Conservation (phyloP, 495 filamentous ascomycete species). For the Penicillium pancosmium region DNA sequence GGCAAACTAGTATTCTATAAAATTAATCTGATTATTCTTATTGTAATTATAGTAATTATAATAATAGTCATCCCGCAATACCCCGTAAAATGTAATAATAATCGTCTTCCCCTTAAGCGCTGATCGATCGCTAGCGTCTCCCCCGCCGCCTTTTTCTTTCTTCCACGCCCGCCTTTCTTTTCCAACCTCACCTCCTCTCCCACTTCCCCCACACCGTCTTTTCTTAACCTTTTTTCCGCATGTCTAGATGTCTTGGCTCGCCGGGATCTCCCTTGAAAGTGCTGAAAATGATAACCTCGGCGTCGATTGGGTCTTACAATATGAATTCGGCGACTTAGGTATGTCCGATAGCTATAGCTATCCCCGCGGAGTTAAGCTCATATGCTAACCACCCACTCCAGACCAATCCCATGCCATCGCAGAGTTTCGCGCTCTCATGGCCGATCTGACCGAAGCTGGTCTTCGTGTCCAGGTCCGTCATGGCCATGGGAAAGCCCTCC, state of each 20-base stretch:
- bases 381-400: slow-evolving; percentile 33
- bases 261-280: slow-evolving; percentile 22
- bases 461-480: slow-evolving; percentile 83
- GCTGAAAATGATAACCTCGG: slow-evolving; percentile 42
- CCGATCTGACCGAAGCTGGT: slow-evolving; percentile 71
- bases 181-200: slow-evolving; percentile 4
- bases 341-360: slow-evolving; percentile 6
- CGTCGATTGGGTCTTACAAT: slow-evolving; percentile 49
- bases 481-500: slow-evolving; percentile 71
- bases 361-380: not conserved
- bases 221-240: not conserved
- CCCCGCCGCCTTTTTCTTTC: not conserved
- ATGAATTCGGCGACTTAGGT: slow-evolving; percentile 43
- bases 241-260: slow-evolving; percentile 32
- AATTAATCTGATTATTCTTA: too few species aligned
- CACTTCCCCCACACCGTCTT: not conserved
- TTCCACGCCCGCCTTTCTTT: not conserved
- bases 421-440: slow-evolving; percentile 74
- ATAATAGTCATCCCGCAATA: not conserved
- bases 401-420: slow-evolving; percentile 68
- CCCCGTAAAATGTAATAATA: not conserved
- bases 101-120: not conserved
- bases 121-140: not conserved
- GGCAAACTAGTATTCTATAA: too few species aligned
- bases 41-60: not conserved